Base-by-base conservation (phyloP, 2,329 filamentous ascomycete genomes). In the Allantophomopsis lycopodina region DNA sequence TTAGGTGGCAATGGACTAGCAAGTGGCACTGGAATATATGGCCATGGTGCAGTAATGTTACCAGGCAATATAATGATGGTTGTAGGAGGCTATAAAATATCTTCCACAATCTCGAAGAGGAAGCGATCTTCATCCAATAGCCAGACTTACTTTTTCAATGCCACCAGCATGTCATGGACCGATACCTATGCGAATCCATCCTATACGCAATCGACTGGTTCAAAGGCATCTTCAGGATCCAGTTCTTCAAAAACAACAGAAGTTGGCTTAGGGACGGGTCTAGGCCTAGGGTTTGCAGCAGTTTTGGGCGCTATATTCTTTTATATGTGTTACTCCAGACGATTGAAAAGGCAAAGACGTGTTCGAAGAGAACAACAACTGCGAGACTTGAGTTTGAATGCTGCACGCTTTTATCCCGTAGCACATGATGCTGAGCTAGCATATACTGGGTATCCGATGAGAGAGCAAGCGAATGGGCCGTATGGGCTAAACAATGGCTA, bases 1-100 rank as follows among this genome's bases (percentile, higher is more conserved):
- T 52, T 63, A 4, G 68, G 42, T 5, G 50, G 47, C 13, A 41
- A 40, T 15, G 45, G 48, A 21, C 51, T 57, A 69, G 53, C 69
- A 63, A 2, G 53, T 56, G 12, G 63, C 55, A 43, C 46, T 1
- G 73, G 69, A 0, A 58, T 79, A 0, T 81, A 73, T 50, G 77
- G 77, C 0, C 77, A 82, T 48, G 77, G 74, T 1, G 74, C 77
- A 1, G 68, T 65, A 1, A 60, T 81, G 40, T 57, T 82, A 3
- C 76, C 76, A 1, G 77, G 77, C 2, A 79, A 81, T 46, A 65
- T 81, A 2, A 76, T 82, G 72, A 73, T 81, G 68, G 62, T 80
- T 2, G 71, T 77, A 35, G 77, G 77, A 5, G 77, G 77, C 1
- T 73, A 74, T 51, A 63, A 64, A 16, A 73, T 76, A 28, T 56